Evolutionary conservation across 768 basidiomycete species (phyloP), one percentile per base, ranked within the genome.

Genomic region (Kwoniella botswanensis): DNA sequence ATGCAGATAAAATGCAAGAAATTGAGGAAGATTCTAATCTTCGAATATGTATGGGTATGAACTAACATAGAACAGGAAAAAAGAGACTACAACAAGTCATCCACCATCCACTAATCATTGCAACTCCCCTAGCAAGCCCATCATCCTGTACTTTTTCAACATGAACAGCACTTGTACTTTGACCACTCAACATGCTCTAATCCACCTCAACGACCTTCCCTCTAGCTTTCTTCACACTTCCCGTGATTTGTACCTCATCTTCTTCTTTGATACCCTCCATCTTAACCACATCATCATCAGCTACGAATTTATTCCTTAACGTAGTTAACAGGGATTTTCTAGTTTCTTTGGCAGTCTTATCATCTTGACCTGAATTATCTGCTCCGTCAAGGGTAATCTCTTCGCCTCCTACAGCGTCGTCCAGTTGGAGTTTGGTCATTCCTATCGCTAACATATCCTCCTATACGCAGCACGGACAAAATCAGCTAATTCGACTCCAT

Each of bases 391-490:
- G 85, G 56, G 88, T 84, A 44, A 86, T 83, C 53, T 82, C 81
- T 24, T 82, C 90, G 10, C 94, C 94, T 18, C 94, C 94, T 41
- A 98, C 95, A 3, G 94, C 94, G 81, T 94, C 93, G 80, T 98
- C 96, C 13, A 98, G 86, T 17, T 91, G 91, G 65, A 98, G 86
- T 84, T 98, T 98, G 43, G 93, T 94, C 83, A 91, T 87, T 10
- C 93, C 95, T 21, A 98, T 88, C 35, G 87, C 88, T 44, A 94
- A 85, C 90, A 99, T 98, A 83, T 97, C 94, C 83, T 99, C 97
- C 85, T 86, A 74, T 55, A 80, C 70, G 55, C 67, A n/a, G 29
- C 29, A 46, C 64, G 35, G 2, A 17, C 35, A 26, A 15, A 26
- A 1, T 57, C 4, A 65, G 29, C 41, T 29, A 6, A 26, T 54